Base-by-base conservation (phyloP, 331 rosid genomes). In the Acacia pycnantha region DNA sequence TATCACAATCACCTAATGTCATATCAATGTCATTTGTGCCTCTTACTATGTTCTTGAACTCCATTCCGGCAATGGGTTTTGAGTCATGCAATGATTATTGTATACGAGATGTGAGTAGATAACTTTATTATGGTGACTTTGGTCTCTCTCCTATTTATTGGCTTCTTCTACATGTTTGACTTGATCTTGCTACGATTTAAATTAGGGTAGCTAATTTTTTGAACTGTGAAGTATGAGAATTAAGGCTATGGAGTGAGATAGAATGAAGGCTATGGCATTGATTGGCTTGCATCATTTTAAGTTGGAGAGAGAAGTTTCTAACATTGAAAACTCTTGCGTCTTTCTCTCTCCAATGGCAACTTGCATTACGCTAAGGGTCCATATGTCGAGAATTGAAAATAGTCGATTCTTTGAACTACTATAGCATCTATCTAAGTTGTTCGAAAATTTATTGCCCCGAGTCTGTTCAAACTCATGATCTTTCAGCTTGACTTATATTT, bases 11-110 rank as follows among this genome's bases (percentile, higher is more conserved):
- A 10, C 99, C 98, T 33, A 82, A 84, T 83, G 94, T 88, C 84
- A 79, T 92, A 82, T 90, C 91, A 24, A 86, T 95, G 98, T 86
- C 98, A n/a, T 88, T 95, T 31, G 97, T 92, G 80, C 97, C 98
- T 11, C 90, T 95, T 83, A 95, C 98, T 48, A 84, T 98, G 46
- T 91, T 95, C 44, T 53, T 93, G 85, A 88, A 83, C 70, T 91
- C 97, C 29, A 84, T 90, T 71, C 92, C 80, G 98, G 97, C 83
- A 88, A 64, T 85, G 98, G 98, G 78, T 90, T 6, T 41, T 93
- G 78, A 88, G 79, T 75, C 99, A 93, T 50, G 99, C 99, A 0
- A 86, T 93, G 80, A 92, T 90, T 75, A n/a, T 92, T 95, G 84
- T 95, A 92, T 79, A 93, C 93, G 82, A 87, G 97, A 95, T 84